These are phyloP conservation scores for Zygoascus bituminiphila DNA, from an alignment of 805 yeast species.

Conservation along the genomic window DNA sequence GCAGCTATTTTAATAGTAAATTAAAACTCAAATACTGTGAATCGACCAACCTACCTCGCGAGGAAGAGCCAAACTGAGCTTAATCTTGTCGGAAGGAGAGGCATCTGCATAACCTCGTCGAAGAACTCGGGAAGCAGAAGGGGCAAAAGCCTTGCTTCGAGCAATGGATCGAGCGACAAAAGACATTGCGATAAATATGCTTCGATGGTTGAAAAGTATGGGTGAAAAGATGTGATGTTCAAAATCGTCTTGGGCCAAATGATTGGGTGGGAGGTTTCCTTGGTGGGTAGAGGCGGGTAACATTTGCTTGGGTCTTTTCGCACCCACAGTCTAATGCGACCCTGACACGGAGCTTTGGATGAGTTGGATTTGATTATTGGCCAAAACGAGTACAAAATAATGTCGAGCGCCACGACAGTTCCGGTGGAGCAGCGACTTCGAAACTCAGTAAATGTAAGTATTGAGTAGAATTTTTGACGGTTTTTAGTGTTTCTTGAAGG, in stretches of 20 bases:
- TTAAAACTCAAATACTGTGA: background rate
- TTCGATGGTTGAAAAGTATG: background rate
- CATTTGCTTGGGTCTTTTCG: no score
- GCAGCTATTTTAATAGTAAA: background rate
- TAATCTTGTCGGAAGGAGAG: constrained; percentile 59
- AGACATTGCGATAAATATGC: constrained; percentile 8
- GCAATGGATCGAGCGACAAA: constrained; percentile 15
- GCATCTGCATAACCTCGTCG: constrained; percentile 84
- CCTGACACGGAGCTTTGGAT: no score
- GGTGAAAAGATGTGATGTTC: constrained; percentile 1
- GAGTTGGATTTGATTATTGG: no score
- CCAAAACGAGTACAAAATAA: no score
- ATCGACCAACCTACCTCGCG: constrained; percentile 51
- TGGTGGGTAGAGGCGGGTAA: background rate
- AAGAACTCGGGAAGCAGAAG: constrained; percentile 25
- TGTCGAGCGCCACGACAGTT: background rate
- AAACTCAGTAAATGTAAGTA: constrained; percentile 11
- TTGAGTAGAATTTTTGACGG: background rate
- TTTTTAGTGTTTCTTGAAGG: background rate
- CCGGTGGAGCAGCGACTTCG: constrained; percentile 9
- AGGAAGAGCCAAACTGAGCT: constrained; percentile 85
- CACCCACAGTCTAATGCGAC: no score
- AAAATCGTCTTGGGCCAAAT: background rate
- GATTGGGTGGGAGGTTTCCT: constrained; percentile 1
- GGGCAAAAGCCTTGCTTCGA: constrained; percentile 4